phyloP scores from a whole-genome alignment of 106 monocot genomes.

The Dioscorea dumetorum region DNA sequence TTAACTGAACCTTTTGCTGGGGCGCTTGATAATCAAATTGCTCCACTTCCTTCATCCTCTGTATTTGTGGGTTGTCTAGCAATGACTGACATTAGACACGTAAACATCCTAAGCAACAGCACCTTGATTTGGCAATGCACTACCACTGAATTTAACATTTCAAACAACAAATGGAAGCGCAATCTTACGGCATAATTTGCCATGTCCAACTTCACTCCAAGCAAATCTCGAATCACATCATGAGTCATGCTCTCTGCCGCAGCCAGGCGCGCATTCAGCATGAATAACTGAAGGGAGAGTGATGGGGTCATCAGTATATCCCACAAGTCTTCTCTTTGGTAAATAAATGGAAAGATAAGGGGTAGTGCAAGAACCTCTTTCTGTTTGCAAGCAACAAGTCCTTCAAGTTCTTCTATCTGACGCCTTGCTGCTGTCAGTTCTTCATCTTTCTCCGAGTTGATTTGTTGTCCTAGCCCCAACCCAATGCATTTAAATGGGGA shows the following conservation, averaged over 20 bases:
- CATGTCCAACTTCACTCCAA: conserved; percentile 89
- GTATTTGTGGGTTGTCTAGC: conserved; percentile 27
- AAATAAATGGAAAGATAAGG: no score
- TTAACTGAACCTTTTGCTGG: conserved; percentile 37
- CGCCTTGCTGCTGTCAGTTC: conserved; percentile 46
- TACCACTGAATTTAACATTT: no score
- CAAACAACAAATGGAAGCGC: background rate
- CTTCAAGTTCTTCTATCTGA: conserved; percentile 77
- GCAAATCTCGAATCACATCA: conserved; percentile 91
- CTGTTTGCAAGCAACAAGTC: conserved; percentile 49
- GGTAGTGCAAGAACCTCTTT: conserved; percentile 18
- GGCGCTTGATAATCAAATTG: conserved; percentile 12
- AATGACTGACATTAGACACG: conserved; percentile 31
- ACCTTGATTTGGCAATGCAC: no score
- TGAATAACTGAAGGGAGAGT: conserved; percentile 59
- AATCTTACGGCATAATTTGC: conserved; percentile 65
- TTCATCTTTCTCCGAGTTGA: conserved; percentile 88
- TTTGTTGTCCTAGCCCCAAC: conserved; percentile 69
- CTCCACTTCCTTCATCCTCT: conserved; percentile 23
- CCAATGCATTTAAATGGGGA: conserved; percentile 98
- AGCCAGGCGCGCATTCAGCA: conserved; percentile 74
- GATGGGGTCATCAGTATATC: no score
- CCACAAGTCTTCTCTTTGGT: no score
- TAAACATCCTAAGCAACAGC: no score
- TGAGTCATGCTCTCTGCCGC: conserved; percentile 97